Evolutionary conservation across 768 basidiomycete genomes (phyloP).

Genomic region (Mycena metata): DNA sequence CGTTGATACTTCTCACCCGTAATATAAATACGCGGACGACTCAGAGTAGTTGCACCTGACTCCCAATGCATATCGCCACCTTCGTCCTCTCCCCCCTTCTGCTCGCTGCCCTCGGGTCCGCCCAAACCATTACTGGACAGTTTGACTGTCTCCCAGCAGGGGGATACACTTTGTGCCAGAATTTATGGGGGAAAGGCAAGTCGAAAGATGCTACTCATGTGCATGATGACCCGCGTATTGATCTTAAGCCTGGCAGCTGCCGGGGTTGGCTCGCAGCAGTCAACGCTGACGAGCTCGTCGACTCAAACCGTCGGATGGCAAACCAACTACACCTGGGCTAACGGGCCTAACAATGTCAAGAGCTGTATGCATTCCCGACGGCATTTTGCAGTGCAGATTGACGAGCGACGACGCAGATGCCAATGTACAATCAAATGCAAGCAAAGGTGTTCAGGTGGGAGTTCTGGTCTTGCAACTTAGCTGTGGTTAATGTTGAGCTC

Average conservation of each 20-base stretch:
- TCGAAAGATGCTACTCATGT: neutral
- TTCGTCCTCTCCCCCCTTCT: constrained; percentile 11
- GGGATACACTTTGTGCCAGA: constrained; percentile 66
- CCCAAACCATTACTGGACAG: constrained; percentile 60
- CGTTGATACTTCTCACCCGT: too few relatives aligned
- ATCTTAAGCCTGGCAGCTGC: constrained; percentile 43
- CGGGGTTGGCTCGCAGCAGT: constrained; percentile 64
- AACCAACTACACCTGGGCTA: constrained; percentile 67
- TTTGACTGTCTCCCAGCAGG: constrained; percentile 62
- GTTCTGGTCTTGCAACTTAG: neutral
- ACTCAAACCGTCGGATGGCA: constrained; percentile 63
- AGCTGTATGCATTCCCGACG: constrained; percentile 55
- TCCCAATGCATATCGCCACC: constrained; percentile 25
- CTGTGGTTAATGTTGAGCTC: neutral
- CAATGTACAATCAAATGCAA: constrained; percentile 60
- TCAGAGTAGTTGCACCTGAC: neutral
- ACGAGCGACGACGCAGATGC: constrained; percentile 53
- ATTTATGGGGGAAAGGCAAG: constrained; percentile 66
- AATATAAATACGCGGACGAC: constrained; percentile 14
- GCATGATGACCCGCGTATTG: neutral
- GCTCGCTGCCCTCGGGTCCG: constrained; percentile 35
- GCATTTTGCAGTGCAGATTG: neutral
- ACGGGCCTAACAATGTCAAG: constrained; percentile 66
- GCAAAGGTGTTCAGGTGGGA: constrained; percentile 62
- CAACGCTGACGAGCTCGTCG: constrained; percentile 58